A percentile compares a stretch with the other conserved stretches of the same genome.
Conservation (phyloP, 2,329 filamentous ascomycete species). For the Plectosphaerella sp. region DNA sequence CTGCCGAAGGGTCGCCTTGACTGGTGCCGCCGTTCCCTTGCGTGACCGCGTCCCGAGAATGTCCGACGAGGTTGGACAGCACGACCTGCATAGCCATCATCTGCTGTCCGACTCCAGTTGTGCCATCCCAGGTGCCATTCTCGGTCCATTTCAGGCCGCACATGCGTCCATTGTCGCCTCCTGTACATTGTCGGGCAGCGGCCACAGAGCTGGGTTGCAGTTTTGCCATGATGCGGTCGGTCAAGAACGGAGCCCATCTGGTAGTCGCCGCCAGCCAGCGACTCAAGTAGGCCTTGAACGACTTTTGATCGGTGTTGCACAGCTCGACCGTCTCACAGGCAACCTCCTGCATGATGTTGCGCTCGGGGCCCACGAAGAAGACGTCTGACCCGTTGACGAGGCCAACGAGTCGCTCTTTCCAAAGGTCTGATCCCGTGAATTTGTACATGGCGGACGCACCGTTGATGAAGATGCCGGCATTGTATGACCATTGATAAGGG, state of each 20-base stretch:
- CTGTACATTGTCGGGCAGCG: slow-evolving; percentile 53
- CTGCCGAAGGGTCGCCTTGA: slow-evolving; percentile 38
- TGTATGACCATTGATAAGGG: slow-evolving; percentile 66
- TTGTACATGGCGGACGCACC: slow-evolving; percentile 68
- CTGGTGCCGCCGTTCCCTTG: slow-evolving; percentile 54
- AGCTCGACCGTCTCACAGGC: slow-evolving; percentile 58
- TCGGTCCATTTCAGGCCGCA: slow-evolving; percentile 59
- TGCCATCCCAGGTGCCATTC: slow-evolving; percentile 50
- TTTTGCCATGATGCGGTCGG: slow-evolving; percentile 45
- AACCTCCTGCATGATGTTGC: slow-evolving; percentile 58
- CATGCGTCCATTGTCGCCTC: slow-evolving; percentile 51
- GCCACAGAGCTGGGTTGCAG: slow-evolving; percentile 52
- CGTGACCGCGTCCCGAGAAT: slow-evolving; percentile 33
- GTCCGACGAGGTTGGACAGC: slow-evolving; percentile 53
- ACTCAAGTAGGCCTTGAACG: slow-evolving; percentile 60
- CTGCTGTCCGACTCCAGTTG: slow-evolving; percentile 62
- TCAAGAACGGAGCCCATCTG: slow-evolving; percentile 59
- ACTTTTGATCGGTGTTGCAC: slow-evolving; percentile 60
- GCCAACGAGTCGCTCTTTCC: slow-evolving; percentile 54
- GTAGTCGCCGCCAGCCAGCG: slow-evolving; percentile 59
- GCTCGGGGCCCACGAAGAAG: slow-evolving; percentile 49
- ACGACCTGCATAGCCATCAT: slow-evolving; percentile 66
- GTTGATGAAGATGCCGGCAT: slow-evolving; percentile 61
- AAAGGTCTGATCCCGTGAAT: slow-evolving; percentile 45
- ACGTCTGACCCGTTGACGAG: slow-evolving; percentile 48